Base-by-base conservation (phyloP, 1,284 basidiomycete species). In the Leccinum pachyderme region DNA sequence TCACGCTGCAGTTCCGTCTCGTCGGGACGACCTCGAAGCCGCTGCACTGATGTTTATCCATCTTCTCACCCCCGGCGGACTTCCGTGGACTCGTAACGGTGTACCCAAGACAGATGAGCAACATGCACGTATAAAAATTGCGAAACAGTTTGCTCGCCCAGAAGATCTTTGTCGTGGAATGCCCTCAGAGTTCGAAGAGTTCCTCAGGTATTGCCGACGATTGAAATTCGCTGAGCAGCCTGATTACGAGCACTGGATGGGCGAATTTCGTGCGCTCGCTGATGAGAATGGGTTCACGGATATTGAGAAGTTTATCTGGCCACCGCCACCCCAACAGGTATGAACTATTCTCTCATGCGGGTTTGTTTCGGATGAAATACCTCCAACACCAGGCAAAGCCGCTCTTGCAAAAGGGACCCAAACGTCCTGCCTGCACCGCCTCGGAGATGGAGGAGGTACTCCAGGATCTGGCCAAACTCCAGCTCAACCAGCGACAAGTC, bases 31-130 rank as follows among this genome's bases (percentile, higher is more conserved):
- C 64, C 76, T 90, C 51, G 87, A 90, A 69, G 87, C 87, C 0
- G 76, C 80, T 29, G 86, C 86, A 2, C 75, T 90, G 35, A 87
- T 90, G 86, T 76, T 90, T 55, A 86, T 90, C 55, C 87, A 90
- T 65, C 76, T 90, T 18, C 75, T 90, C 43, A 90, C 84, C 3
- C 86, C 88, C 2, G 78, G 80, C n/a, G 87, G 87, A 5, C 79
- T 90, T 31, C 73, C 80, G 18, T 90, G 87, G 87, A 89, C 86
- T 35, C 78, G 88, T 13, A 86, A 87, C 57, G 87, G 87, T 11
- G 78, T 90, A 6, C 87, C 87, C 5, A 86, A 84, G 63, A 82
- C 82, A 9, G 79, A 83, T 18, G 75, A 73, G 12, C 82, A 81
- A 12, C 87, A 89, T 67, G 74, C 78, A 37, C 75, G 75, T 2